Conservation (phyloP, 371 early-diverging fungal species). For the Nematocida sp. region DNA sequence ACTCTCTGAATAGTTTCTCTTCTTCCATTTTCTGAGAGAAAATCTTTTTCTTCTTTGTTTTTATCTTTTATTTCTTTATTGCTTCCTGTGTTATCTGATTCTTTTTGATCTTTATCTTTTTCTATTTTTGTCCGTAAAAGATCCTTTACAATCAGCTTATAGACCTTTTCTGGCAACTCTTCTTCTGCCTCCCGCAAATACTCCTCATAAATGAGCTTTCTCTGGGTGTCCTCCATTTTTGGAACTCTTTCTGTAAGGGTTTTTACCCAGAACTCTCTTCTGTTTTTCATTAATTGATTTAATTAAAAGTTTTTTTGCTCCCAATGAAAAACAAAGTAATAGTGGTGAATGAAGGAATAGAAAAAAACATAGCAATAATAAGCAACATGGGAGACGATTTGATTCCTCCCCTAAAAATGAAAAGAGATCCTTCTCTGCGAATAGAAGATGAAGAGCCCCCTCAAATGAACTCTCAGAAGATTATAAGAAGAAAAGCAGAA, state of each 20-base stretch:
- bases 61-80: too few relatives aligned
- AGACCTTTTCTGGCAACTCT: background rate
- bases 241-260: too few relatives aligned
- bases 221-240: background rate
- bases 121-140: background rate
- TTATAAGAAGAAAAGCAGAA: constrained; percentile 63
- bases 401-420: constrained; percentile 40
- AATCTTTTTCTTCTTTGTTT: background rate
- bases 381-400: constrained; percentile 39
- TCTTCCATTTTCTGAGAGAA: background rate
- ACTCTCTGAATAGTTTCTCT: constrained; percentile 59
- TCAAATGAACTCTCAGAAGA: constrained; percentile 35
- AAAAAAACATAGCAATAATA: constrained; percentile 47
- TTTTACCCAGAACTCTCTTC: too few relatives aligned
- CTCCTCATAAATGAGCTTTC: background rate
- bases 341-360: constrained; percentile 22
- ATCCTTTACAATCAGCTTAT: background rate
- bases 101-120: background rate
- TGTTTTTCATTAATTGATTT: too few relatives aligned
- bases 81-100: background rate
- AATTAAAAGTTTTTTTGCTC: too few relatives aligned
- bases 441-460: constrained; percentile 47
- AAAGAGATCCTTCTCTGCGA: constrained; percentile 33
- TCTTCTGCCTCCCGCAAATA: background rate
- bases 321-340: too few relatives aligned